Conservation (phyloP, 208 protist species). For the Trypanosomatidae sp. region DNA sequence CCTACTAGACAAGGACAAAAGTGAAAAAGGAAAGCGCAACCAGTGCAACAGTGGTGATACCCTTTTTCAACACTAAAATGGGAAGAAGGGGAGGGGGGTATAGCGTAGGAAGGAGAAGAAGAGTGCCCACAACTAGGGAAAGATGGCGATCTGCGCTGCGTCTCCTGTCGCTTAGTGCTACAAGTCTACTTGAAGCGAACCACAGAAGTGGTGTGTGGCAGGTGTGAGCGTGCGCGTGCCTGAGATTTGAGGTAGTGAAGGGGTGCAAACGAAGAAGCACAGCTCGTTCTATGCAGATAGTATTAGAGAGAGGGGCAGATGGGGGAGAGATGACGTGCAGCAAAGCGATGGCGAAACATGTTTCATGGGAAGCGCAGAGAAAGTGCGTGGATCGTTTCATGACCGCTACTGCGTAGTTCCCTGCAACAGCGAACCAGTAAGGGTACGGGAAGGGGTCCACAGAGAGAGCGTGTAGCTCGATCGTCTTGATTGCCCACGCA, state of each 20-base stretch:
- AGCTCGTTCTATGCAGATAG: too few relatives aligned
- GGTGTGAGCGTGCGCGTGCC: neutral
- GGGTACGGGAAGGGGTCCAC: neutral
- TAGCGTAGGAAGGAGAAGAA: neutral
- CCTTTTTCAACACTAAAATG: neutral
- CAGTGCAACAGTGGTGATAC: neutral
- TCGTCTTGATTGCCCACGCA: neutral
- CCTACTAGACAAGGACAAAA: neutral
- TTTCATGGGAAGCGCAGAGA: neutral
- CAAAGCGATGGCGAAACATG: neutral
- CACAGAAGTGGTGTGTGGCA: neutral
- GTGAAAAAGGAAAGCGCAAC: neutral
- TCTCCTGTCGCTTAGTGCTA: neutral
- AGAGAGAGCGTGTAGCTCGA: neutral
- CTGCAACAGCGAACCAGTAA: too few relatives aligned
- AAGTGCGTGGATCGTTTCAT: neutral
- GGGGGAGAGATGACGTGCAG: neutral
- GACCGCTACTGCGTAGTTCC: neutral
- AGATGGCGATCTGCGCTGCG: neutral
- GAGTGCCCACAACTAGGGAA: neutral
- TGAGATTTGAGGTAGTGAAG: too few relatives aligned
- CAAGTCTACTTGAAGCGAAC: neutral
- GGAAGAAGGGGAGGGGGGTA: neutral
- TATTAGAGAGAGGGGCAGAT: neutral
- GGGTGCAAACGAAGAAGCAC: neutral